Conservation (phyloP, 139 green algal species). For the Coccomyxa sp. region DNA sequence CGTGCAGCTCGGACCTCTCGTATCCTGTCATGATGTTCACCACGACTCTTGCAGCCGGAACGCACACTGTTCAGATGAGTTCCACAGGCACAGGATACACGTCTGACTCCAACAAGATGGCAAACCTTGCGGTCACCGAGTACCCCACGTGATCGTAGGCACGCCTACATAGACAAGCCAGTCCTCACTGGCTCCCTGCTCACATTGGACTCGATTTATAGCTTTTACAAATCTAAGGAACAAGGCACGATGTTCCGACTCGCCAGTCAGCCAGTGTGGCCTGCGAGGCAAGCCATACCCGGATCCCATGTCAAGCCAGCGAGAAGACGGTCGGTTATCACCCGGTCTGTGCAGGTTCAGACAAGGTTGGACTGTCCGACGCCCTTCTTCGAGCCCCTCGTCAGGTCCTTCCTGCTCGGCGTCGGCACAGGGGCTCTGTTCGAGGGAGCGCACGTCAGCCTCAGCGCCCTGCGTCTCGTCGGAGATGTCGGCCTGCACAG, state of each 20-base stretch:
- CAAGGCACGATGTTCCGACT: background rate
- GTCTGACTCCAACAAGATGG: background rate
- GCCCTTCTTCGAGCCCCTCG: constrained; percentile 48
- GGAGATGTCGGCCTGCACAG: constrained; percentile 19
- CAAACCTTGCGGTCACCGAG: background rate
- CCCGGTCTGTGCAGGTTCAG: background rate
- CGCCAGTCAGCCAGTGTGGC: background rate
- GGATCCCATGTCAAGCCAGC: background rate
- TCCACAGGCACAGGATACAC: background rate
- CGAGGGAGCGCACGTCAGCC: constrained; percentile 47
- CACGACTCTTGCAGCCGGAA: background rate
- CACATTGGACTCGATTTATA: background rate
- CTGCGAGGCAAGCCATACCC: background rate
- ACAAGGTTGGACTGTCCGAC: background rate
- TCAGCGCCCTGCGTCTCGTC: constrained; percentile 12
- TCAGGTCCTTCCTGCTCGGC: constrained; percentile 55
- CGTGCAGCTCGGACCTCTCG: background rate
- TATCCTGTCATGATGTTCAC: background rate
- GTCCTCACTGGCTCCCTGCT: background rate
- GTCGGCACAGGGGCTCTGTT: constrained; percentile 43
- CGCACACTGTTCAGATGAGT: background rate
- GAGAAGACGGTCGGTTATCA: background rate
- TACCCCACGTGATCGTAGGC: background rate
- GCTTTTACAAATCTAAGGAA: background rate
- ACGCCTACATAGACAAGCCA: background rate